A percentile compares a stretch with the other conserved stretches of the same genome.
phyloP scores from a whole-genome alignment of 2,329 filamentous ascomycete genomes.

The Scedosporium apiospermum region DNA sequence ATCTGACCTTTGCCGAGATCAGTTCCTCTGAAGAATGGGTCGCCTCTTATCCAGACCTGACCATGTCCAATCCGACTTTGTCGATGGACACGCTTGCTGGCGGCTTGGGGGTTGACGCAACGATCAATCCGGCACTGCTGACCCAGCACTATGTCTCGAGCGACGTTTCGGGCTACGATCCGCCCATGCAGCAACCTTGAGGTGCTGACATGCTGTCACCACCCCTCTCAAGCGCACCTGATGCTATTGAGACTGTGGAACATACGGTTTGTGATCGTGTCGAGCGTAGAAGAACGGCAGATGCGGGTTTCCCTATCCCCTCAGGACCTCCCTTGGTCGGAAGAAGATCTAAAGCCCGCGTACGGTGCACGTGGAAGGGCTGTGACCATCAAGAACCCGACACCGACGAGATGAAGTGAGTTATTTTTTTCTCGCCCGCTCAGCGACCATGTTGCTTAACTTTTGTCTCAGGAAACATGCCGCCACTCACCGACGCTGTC shows the following conservation, averaged over 20 bases:
- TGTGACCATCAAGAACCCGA: not conserved
- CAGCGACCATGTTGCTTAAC: not conserved
- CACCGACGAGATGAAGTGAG: not conserved
- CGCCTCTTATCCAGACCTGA: not conserved
- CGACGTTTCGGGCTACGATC: not conserved
- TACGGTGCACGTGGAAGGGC: not conserved
- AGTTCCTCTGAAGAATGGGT: not conserved
- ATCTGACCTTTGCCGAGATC: not conserved
- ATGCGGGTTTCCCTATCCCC: not conserved
- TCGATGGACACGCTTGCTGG: not conserved
- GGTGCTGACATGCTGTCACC: slow-evolving; percentile 2
- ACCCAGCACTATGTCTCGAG: not conserved
- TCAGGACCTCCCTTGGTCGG: not conserved
- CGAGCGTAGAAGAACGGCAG: not conserved
- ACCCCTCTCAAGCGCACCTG: not conserved
- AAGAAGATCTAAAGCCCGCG: not conserved
- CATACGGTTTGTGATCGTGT: not conserved
- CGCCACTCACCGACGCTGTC: not conserved
- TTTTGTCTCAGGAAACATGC: slow-evolving; percentile 1
- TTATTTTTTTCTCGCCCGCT: not conserved
- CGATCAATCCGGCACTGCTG: slow-evolving; percentile 1
- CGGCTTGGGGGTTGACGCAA: not conserved
- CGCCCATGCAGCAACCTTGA: slow-evolving; percentile 3
- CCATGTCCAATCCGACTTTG: not conserved
- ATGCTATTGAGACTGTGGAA: not conserved